Evolutionary conservation across 2,329 filamentous ascomycete species (phyloP).

Genomic region (Penicillium sp.): DNA sequence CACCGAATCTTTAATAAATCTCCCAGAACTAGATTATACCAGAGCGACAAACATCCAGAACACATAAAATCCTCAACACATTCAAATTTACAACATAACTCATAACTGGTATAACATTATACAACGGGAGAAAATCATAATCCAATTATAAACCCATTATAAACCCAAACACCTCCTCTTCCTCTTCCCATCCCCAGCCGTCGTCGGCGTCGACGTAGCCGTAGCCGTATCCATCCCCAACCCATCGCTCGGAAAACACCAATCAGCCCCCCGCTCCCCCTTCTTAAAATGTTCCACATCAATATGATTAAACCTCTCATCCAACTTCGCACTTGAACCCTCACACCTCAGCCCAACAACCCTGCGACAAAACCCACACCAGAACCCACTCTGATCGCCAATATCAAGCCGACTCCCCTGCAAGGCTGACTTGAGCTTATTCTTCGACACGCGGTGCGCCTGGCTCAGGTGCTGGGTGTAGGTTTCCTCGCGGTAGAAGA

Average conservation of each 20-base stretch:
- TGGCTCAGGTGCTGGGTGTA: constrained; percentile 66
- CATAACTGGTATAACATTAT: not conserved
- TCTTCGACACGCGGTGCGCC: constrained; percentile 42
- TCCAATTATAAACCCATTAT: constrained; percentile 3
- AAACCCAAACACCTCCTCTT: constrained; percentile 1
- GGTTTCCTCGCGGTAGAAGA: constrained; percentile 61
- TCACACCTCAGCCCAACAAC: constrained; percentile 58
- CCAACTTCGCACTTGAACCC: constrained; percentile 62
- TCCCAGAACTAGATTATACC: no score
- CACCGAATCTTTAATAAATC: no score
- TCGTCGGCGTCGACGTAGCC: not conserved
- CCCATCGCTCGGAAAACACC: constrained; percentile 30
- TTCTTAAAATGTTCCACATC: constrained; percentile 58
- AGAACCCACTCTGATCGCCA: constrained; percentile 70
- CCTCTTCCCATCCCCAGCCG: not conserved
- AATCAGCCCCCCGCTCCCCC: constrained; percentile 38
- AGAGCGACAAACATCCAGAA: no score
- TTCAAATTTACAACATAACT: no score
- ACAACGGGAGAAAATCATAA: not conserved
- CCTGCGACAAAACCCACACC: constrained; percentile 81
- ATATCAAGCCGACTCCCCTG: constrained; percentile 63
- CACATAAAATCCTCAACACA: no score
- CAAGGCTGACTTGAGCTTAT: not conserved
- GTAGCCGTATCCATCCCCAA: not conserved
- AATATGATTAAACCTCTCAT: constrained; percentile 72